Conservation (phyloP, 371 early-diverging fungal genomes). For the Paraphysoderma sedebokerense region DNA sequence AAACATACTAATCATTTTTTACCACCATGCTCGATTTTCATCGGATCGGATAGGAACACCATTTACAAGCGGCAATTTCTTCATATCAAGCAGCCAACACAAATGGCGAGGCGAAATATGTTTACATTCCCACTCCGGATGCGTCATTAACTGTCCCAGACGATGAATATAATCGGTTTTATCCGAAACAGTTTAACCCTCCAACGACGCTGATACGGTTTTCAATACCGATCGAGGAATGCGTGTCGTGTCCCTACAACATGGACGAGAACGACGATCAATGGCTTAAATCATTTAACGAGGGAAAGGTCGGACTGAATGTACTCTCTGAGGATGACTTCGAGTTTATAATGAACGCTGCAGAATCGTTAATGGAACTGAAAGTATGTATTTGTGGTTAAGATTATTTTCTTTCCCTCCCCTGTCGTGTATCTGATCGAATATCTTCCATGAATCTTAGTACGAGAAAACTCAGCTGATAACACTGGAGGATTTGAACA, state of each 20-base stretch:
- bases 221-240: constrained; percentile 73
- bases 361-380: neutral
- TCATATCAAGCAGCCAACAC: constrained; percentile 50
- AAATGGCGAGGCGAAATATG: constrained; percentile 27
- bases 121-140: constrained; percentile 85
- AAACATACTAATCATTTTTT: neutral
- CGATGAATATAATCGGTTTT: constrained; percentile 33
- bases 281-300: constrained; percentile 43
- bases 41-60: constrained; percentile 54
- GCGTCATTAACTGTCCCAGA: constrained; percentile 49
- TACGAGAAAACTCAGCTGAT: too few species aligned
- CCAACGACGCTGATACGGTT: constrained; percentile 75
- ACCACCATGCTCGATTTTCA: constrained; percentile 2
- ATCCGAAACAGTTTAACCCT: constrained; percentile 41
- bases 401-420: too few species aligned
- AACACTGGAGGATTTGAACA: too few species aligned
- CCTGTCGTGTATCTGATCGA: too few species aligned
- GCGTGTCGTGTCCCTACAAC: constrained; percentile 60
- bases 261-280: constrained; percentile 68
- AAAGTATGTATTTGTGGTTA: too few species aligned
- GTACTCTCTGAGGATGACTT: neutral
- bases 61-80: constrained; percentile 85
- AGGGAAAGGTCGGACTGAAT: neutral
- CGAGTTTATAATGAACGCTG: neutral
- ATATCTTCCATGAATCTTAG: too few species aligned